Evolutionary conservation across 2,329 filamentous ascomycete species (phyloP), one percentile per base, ranked within the genome.

Genomic region (Botrytis aclada): DNA sequence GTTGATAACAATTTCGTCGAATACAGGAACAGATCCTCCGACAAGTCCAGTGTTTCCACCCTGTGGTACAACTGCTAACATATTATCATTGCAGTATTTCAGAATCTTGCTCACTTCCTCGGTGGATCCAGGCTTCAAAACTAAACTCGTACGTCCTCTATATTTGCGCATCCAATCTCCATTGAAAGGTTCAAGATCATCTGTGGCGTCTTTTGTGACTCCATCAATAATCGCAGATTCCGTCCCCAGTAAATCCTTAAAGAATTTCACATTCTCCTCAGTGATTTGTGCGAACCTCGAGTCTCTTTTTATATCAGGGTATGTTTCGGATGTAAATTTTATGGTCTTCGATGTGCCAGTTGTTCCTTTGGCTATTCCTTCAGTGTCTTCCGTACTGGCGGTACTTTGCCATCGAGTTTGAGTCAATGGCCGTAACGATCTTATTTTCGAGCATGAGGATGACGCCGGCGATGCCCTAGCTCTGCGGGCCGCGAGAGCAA

Each of bases 121-220:
- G 0, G 93, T 95, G 25, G 89, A 92, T 69, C 87, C 88, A 18
- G 96, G 96, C 84, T 94, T 97, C 75, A 99, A 84, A 7, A 98
- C 94, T 39, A 99, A 85, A 80, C 91, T 90, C 74, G 93, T 90
- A 83, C 98, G 94, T 43, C 96, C 97, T 74, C 93, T 91, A 85
- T 97, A 99, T 84, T 99, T 99, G 83, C 93, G 91, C 95, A 99
- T 98, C 96, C 97, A 99, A 84, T 99, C 96, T 81, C 91, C 90
- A 83, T 99, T 99, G 87, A 94, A 99, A 12, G 93, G 88, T 81
- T 96, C 93, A 76, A 98, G 87, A 81, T 98, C 96, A 78, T 93
- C 92, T 3, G 86, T 84, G 22, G 90, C 90, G 82, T 95, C 89
- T 77, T 89, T 83, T 5, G 90, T 93, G 71, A 97, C 87, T 69